Base-by-base conservation (phyloP, 1,284 basidiomycete genomes). In the Ustilago crameri region DNA sequence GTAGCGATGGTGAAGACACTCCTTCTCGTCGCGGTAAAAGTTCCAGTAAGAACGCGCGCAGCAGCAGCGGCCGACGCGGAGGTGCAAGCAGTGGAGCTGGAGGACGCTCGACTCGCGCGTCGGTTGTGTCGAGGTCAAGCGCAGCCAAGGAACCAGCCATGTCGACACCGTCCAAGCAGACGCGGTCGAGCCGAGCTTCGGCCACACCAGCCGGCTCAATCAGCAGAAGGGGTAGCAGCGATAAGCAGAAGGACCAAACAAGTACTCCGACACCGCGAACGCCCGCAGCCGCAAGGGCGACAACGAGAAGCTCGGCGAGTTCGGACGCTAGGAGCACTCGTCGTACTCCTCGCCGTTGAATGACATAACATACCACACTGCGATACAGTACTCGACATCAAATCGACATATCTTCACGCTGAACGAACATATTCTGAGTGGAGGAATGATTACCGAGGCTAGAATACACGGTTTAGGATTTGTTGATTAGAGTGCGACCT, bases 311-410 rank as follows among this genome's bases (percentile, higher is more conserved):
- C 51, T 62, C 68, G 23, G 68, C 68, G 5, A 43, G 45, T 3
- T 35, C 53, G 17, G 61, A 65, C 35, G 44, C 51, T 9, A 37
- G 62, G 5, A 62, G 46, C 51, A 61, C 62, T 15, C 52, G 68
- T 40, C 68, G 68, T 44, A 71, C 68, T 14, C 68, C 68, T 24
- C 62, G 68, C 35, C 68, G 68, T 22, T 71, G 53, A 51, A 38
- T 42, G 9, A 10, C 12, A 37, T 37, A 8, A n/a, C 9, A 8
- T 37, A 34, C 9, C 32, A 34, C 15, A 34, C 9, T 15, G 15
- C 15, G 15, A 15, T 15, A 34, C 15, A 34, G 32, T 15, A 34
- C 15, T 9, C 9, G 9, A 34, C 15, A 34, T 8, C 32, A 34
- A 9, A 34, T 8, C 32, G 32, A 9, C 15, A 15, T 34, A 34